phyloP scores from a whole-genome alignment of 768 basidiomycete genomes.

The Mycena albidolilacea region DNA sequence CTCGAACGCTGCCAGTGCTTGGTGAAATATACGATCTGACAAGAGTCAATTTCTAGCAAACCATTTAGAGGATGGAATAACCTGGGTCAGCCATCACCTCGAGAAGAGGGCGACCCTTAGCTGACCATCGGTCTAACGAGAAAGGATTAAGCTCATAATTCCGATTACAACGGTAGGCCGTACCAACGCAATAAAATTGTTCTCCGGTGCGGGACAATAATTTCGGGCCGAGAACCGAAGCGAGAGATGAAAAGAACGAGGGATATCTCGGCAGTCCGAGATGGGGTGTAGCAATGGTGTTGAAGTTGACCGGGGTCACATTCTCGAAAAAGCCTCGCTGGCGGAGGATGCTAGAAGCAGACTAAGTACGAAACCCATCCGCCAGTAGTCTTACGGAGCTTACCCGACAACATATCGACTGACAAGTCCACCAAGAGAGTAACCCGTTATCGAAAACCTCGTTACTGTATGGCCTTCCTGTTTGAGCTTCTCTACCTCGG shows the following conservation, averaged over 20 bases:
- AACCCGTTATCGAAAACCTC: slow-evolving; percentile 83
- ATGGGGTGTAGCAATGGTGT: slow-evolving; percentile 88
- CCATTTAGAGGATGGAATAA: slow-evolving; percentile 43
- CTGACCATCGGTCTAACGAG: slow-evolving; percentile 74
- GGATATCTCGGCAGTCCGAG: slow-evolving; percentile 80
- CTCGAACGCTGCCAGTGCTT: slow-evolving; percentile 76
- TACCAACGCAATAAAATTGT: slow-evolving; percentile 74
- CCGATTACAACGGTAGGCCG: background rate
- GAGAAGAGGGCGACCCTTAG: slow-evolving; percentile 75
- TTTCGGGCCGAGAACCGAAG: slow-evolving; percentile 72
- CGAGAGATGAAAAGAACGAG: slow-evolving; percentile 69
- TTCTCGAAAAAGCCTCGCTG: slow-evolving; percentile 80
- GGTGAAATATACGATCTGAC: slow-evolving; percentile 81
- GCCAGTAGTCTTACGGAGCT: slow-evolving; percentile 41
- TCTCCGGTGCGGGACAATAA: slow-evolving; percentile 86
- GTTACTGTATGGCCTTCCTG: slow-evolving; percentile 70
- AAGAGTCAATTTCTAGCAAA: background rate
- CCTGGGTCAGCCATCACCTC: slow-evolving; percentile 88
- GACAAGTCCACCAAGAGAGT: slow-evolving; percentile 86
- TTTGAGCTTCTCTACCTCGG: slow-evolving; percentile 68
- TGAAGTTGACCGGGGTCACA: slow-evolving; percentile 84
- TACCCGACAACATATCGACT: slow-evolving; percentile 85
- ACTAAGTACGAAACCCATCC: background rate
- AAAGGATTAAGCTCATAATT: background rate
- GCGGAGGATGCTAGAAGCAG: slow-evolving; percentile 66